Percentiles rank a stretch among this genome's conserved stretches.
phyloP scores from a whole-genome alignment of 2,329 filamentous ascomycete genomes.

The Neopestalotiopsis sp. region DNA sequence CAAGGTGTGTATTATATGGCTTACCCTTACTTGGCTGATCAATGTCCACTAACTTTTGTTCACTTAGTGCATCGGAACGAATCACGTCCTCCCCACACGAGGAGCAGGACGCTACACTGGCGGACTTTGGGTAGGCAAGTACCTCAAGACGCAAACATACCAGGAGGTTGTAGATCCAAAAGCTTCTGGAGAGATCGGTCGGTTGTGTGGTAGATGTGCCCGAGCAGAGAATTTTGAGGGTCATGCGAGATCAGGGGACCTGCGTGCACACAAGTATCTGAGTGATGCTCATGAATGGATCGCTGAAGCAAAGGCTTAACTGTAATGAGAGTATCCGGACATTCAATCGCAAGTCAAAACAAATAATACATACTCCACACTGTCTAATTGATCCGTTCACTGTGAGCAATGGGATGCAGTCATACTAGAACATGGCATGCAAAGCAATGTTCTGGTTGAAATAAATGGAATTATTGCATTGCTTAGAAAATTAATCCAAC shows the following conservation, averaged over 20 bases:
- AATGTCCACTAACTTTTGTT: neutral
- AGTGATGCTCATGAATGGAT: slow-evolving; percentile 51
- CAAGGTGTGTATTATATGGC: slow-evolving; percentile 43
- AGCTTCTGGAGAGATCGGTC: slow-evolving; percentile 53
- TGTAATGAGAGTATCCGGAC: neutral
- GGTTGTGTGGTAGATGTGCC: slow-evolving; percentile 53
- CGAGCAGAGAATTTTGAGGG: slow-evolving; percentile 58
- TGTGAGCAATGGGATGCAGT: too few relatives aligned
- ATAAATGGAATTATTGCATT: too few relatives aligned
- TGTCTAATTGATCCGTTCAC: too few relatives aligned
- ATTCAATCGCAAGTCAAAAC: too few relatives aligned
- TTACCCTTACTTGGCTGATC: neutral
- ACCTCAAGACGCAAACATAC: slow-evolving; percentile 56
- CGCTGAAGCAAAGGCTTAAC: slow-evolving; percentile 25
- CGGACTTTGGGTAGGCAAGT: slow-evolving; percentile 62
- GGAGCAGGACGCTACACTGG: slow-evolving; percentile 55
- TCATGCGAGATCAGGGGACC: slow-evolving; percentile 56
- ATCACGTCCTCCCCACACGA: slow-evolving; percentile 58
- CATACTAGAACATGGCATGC: too few relatives aligned
- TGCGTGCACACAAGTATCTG: slow-evolving; percentile 50
- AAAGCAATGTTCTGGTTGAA: too few relatives aligned
- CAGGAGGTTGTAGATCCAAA: slow-evolving; percentile 51
- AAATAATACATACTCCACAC: too few relatives aligned
- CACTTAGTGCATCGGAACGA: slow-evolving; percentile 56
- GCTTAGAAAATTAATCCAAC: too few relatives aligned